phyloP scores from a whole-genome alignment of 208 protist species.

The Wallacemonas sp. region DNA sequence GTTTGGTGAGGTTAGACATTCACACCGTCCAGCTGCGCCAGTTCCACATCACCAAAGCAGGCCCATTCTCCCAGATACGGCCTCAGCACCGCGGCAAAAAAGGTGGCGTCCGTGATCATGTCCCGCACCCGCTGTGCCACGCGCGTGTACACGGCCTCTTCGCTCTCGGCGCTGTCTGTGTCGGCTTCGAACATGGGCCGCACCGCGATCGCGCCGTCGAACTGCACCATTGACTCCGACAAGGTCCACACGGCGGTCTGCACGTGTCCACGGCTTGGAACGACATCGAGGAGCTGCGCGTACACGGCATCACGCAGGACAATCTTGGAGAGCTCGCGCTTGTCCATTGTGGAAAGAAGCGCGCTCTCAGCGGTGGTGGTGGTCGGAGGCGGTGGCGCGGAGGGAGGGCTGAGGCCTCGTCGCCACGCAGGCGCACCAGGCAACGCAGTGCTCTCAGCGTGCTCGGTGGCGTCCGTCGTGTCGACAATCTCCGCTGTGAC shows the following conservation, averaged over 20 bases:
- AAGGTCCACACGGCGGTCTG: conserved; percentile 40
- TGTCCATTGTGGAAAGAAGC: conserved; percentile 48
- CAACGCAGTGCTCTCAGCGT: neutral
- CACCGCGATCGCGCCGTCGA: conserved; percentile 40
- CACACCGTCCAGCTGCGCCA: conserved; percentile 24
- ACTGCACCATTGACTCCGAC: conserved; percentile 29
- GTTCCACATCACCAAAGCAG: conserved; percentile 21
- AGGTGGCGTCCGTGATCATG: conserved; percentile 22
- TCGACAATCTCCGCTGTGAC: neutral
- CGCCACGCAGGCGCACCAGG: neutral
- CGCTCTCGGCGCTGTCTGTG: neutral
- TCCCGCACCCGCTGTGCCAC: conserved; percentile 29
- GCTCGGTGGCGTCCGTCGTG: neutral
- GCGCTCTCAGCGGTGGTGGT: too few relatives aligned
- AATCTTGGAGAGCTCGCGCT: conserved; percentile 55
- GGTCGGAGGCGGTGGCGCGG: neutral
- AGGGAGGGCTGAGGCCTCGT: neutral
- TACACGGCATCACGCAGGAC: conserved; percentile 51
- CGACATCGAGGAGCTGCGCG: conserved; percentile 43
- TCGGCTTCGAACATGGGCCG: conserved; percentile 3
- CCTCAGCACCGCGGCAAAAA: conserved; percentile 33
- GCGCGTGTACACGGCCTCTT: neutral
- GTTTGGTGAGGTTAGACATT: neutral
- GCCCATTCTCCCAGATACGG: conserved; percentile 37
- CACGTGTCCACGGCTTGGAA: conserved; percentile 33